Evolutionary conservation across 306 rosid genomes (phyloP), one percentile per base, ranked within the genome.

Genomic region (Fagus crenata): DNA sequence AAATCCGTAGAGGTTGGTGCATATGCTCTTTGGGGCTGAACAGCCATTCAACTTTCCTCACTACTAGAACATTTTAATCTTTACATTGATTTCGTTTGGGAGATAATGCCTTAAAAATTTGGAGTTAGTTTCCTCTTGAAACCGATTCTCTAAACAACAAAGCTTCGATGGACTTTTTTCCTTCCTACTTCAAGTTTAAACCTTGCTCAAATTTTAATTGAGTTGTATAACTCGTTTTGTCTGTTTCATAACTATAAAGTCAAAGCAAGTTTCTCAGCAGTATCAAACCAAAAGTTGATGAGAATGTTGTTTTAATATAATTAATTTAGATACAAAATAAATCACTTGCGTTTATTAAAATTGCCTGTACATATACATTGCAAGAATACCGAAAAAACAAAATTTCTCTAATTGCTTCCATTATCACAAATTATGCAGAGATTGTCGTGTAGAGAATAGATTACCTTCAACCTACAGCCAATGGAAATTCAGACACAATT

Each of bases 381-480:
- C 14, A n/a, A 60, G 35, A 42, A n/a, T 28, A 71, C 39, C 71
- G 63, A 75, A 71, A 28, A n/a, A 35, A 78, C 76, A 53, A 53
- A 68, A 49, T 33, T 32, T 15, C 32, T 32, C 3, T 2, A 12
- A 28, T 4, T 4, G 49, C 82, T 42, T 41, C 73, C 79, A 46
- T 39, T 7, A 40, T 33, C 81, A 46, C 79, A 56, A 18, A 74
- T 22, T 65, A 63, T 7, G 60, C 68, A 77, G 60, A 75, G 79
- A 43, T 74, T 69, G 70, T 53, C 15, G 7, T 61, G 69, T 40
- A 36, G 59, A 70, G 74, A 58, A 75, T 56, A 42, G 64, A 53
- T 51, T 32, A 72, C 70, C 77, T 60, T 73, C 77, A 53, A 69
- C 85, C 87, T 83, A 84, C 77, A 85, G 82, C 31, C 37, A 72